Conservation (phyloP, 768 basidiomycete genomes). For the Royoungia palumana region DNA sequence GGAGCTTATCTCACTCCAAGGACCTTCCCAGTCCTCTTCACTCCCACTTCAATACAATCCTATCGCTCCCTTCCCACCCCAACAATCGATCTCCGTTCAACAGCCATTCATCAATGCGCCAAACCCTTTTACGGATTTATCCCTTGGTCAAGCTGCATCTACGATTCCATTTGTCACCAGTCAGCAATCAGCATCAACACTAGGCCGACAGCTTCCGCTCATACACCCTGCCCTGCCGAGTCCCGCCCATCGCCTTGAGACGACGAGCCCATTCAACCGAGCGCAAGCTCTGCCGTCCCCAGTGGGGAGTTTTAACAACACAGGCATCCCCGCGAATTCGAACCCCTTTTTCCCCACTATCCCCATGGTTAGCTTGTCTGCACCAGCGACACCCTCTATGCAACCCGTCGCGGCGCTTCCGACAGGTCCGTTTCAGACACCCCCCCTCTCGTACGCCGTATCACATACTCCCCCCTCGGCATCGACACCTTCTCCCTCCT, state of each 20-base stretch:
- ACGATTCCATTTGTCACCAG: background rate
- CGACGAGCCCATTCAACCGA: slow-evolving; percentile 21
- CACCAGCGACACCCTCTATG: slow-evolving; percentile 5
- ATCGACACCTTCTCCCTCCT: slow-evolving; percentile 2
- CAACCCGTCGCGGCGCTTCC: slow-evolving; percentile 8
- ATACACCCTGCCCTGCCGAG: slow-evolving; percentile 6
- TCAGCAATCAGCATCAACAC: slow-evolving; percentile 6
- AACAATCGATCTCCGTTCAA: slow-evolving; percentile 10
- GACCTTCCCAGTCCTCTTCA: slow-evolving; percentile 34
- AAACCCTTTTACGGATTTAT: slow-evolving; percentile 23
- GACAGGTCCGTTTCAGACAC: slow-evolving; percentile 8
- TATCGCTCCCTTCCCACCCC: slow-evolving; percentile 9
- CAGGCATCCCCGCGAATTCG: slow-evolving; percentile 1
- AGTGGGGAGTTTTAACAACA: background rate
- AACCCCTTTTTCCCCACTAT: slow-evolving; percentile 18
- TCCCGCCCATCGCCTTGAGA: slow-evolving; percentile 11
- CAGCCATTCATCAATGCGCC: slow-evolving; percentile 4
- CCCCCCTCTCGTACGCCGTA: background rate
- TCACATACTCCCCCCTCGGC: background rate
- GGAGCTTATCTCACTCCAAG: slow-evolving; percentile 51
- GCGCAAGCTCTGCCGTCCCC: background rate
- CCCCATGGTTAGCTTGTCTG: slow-evolving; percentile 1
- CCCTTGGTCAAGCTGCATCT: slow-evolving; percentile 5
- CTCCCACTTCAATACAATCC: slow-evolving; percentile 45
- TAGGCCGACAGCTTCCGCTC: slow-evolving; percentile 5